Base-by-base conservation (phyloP, 805 yeast species). In the Candida bentonensis region DNA sequence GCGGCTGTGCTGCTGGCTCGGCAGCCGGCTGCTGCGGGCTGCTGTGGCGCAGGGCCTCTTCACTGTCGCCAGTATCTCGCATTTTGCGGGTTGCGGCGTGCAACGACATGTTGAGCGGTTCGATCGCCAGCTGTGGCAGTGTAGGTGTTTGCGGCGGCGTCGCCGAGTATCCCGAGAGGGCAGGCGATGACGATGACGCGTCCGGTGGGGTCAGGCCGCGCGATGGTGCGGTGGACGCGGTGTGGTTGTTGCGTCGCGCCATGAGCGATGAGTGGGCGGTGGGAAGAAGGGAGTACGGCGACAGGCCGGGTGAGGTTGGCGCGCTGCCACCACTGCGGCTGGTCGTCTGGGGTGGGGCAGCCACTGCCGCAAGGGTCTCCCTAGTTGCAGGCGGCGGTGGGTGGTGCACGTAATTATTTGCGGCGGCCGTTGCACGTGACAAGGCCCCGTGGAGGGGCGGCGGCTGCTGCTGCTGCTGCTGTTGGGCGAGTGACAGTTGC, bases 101-200 rank as follows among this genome's bases (percentile, higher is more conserved):
- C 13, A 23, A 17, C 23, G 26, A 22, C 26, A 22, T 39, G 41
- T 39, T 23, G n/a, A 39, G 41, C 9, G 41, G 41, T 22, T 39
- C 41, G 17, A 23, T 23, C 7, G 36, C 36, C 17, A 30, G 36
- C 20, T 30, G 36, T 7, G 36, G 36, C 36, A 30, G 36, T 5
- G 36, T 30, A 5, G 36, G 36, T 5, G 36, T 30, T 30, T 30
- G 20, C 20, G 36, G 36, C 36, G 36, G 17, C 36, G 36, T 25
- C 7, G 11, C 27, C 13, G 27, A 7, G 27, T 25, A 25, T 7
- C 7, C 11, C 27, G 27, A 25, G 27, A 9, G 11, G 27, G 7
- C 13, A 13, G 13, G 27, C 7, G 27, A 25, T 7, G 27, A 5
- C n/a, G 11, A n/a, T 17, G 7, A 17, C 36, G 20, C 11, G 17